Evolutionary conservation across 1,284 basidiomycete genomes (phyloP).

Genomic region (Baeospora myosura): DNA sequence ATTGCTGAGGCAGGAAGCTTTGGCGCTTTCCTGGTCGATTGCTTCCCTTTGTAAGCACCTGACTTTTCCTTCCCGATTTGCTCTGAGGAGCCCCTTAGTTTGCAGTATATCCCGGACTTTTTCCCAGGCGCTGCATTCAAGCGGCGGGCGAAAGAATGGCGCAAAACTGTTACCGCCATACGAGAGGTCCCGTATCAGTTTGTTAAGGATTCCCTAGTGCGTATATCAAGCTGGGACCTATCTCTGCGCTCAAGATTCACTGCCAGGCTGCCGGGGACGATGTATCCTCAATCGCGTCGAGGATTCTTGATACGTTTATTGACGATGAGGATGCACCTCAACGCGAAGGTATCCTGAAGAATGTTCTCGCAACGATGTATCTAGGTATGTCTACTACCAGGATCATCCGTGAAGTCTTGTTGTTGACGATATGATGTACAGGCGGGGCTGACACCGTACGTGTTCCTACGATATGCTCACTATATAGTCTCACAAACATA

Average conservation of each 20-base stretch:
- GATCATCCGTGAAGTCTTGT: background rate
- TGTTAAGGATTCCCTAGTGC: constrained; percentile 6
- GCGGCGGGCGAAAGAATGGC: constrained; percentile 5
- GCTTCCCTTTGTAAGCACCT: constrained; percentile 8
- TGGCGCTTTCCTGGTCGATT: constrained; percentile 10
- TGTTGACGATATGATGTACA: background rate
- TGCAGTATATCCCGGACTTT: constrained; percentile 11
- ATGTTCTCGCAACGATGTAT: constrained; percentile 6
- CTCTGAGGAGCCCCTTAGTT: too few species aligned
- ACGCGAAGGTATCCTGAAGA: constrained; percentile 2
- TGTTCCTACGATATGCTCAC: background rate
- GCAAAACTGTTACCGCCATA: constrained; percentile 1
- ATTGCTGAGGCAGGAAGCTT: constrained; percentile 2
- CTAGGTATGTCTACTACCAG: constrained; percentile 7
- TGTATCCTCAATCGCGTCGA: constrained; percentile 6
- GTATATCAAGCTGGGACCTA: background rate
- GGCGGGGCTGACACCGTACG: constrained; percentile 8
- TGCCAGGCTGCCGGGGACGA: constrained; percentile 8
- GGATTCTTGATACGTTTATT: constrained; percentile 2
- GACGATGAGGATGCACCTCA: constrained; percentile 1
- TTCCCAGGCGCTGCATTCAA: constrained; percentile 12
- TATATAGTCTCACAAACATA: background rate
- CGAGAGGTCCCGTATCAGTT: constrained; percentile 4
- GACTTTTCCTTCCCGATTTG: too few species aligned
- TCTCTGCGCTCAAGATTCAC: background rate